A percentile compares a stretch with the other conserved stretches of the same genome.
Conservation (phyloP, 2,329 filamentous ascomycete species). For the Emydomyces testavorans region DNA sequence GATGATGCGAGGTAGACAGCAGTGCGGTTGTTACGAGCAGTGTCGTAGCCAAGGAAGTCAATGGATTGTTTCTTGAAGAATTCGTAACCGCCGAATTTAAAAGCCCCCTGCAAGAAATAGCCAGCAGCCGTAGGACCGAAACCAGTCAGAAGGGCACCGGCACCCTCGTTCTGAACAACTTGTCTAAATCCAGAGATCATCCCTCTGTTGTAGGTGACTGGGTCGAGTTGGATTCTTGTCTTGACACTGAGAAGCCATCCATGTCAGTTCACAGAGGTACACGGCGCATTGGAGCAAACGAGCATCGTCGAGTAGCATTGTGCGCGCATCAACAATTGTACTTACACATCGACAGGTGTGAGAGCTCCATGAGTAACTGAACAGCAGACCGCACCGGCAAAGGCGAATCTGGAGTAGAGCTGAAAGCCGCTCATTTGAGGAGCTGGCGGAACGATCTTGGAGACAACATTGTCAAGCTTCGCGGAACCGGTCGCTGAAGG, state of each 20-base stretch:
- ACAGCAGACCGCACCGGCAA: constrained; percentile 96
- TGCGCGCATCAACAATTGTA: constrained; percentile 23
- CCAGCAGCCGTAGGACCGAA: constrained; percentile 74
- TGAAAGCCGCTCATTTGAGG: constrained; percentile 39
- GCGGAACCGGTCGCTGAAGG: constrained; percentile 10
- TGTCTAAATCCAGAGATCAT: constrained; percentile 77
- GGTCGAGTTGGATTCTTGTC: constrained; percentile 90
- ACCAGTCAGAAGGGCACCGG: constrained; percentile 74
- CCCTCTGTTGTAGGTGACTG: constrained; percentile 75
- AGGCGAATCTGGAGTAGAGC: constrained; percentile 92
- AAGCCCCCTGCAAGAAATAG: constrained; percentile 87
- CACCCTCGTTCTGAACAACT: constrained; percentile 73
- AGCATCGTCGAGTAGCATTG: neutral
- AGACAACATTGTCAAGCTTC: constrained; percentile 11
- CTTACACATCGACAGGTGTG: constrained; percentile 99
- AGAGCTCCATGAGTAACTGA: constrained; percentile 93
- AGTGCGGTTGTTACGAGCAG: constrained; percentile 65
- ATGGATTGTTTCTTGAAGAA: constrained; percentile 92
- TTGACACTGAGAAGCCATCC: constrained; percentile 57
- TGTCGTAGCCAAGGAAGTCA: constrained; percentile 65
- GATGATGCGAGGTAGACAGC: constrained; percentile 64
- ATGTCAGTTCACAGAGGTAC: constrained; percentile 12
- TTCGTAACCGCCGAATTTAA: constrained; percentile 93
- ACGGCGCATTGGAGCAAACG: neutral
- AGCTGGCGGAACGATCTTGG: constrained; percentile 6